Percentiles rank a stretch among this genome's conserved stretches.
Evolutionary conservation across 1,284 basidiomycete species (phyloP).

Genomic region (Macrocystidia cucumis): DNA sequence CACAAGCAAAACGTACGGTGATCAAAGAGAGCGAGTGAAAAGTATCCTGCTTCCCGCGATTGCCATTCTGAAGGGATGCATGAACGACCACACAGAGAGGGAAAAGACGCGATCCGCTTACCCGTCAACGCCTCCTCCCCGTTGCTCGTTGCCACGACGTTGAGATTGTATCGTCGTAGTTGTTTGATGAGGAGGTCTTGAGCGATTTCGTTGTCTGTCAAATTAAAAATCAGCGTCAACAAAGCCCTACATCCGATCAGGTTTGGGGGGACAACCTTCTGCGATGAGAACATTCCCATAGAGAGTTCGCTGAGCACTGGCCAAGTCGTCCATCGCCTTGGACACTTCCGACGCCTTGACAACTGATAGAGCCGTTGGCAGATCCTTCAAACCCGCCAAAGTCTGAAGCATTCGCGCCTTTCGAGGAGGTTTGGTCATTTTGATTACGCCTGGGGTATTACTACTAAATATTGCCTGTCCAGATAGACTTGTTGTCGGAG

Average conservation of each 20-base stretch:
- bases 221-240: background rate
- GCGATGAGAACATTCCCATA: constrained; percentile 63
- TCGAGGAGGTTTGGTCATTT: constrained; percentile 65
- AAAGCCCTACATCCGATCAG: background rate
- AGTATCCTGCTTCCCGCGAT: constrained; percentile 55
- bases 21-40: constrained; percentile 62
- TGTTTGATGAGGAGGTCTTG: constrained; percentile 60
- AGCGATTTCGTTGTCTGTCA: constrained; percentile 57
- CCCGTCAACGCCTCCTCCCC: constrained; percentile 59
- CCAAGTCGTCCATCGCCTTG: constrained; percentile 36
- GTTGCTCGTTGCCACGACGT: constrained; percentile 53
- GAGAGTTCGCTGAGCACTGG: constrained; percentile 41
- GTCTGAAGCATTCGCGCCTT: constrained; percentile 50
- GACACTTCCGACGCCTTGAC: constrained; percentile 27
- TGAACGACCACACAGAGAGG: constrained; percentile 1
- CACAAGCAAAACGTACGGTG: constrained; percentile 42
- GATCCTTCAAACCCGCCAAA: constrained; percentile 49
- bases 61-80: constrained; percentile 47
- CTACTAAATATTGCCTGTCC: constrained; percentile 41
- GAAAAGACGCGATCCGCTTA: constrained; percentile 15
- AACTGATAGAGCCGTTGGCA: constrained; percentile 34
- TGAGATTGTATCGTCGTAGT: constrained; percentile 49
- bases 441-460: constrained; percentile 47
- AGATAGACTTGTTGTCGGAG: constrained; percentile 50
- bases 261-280: constrained; percentile 37